A percentile compares a stretch with the other conserved stretches of the same genome.
These are phyloP conservation scores for Aspergillus wentii DNA, from an alignment of 495 filamentous ascomycete genomes.

Conservation along the genomic window DNA sequence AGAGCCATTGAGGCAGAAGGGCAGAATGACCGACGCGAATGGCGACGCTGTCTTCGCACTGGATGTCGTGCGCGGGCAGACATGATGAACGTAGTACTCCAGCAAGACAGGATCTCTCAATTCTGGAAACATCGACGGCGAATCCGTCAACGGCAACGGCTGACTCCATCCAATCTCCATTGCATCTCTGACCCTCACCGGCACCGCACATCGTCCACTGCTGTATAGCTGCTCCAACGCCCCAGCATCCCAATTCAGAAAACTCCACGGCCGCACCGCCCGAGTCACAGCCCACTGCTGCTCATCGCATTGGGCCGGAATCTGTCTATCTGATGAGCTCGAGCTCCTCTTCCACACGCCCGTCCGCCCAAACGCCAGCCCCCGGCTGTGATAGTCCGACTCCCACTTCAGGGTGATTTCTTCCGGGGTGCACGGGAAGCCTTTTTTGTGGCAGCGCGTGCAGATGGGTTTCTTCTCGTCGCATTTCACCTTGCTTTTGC, in stretches of 20 bases:
- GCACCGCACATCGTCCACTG: slow-evolving; percentile 19
- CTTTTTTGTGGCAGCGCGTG: slow-evolving; percentile 32
- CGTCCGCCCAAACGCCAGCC: slow-evolving; percentile 39
- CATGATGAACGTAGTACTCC: too few species aligned
- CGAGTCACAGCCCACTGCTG: slow-evolving; percentile 30
- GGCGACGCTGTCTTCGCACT: too few species aligned
- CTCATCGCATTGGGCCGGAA: slow-evolving; percentile 14
- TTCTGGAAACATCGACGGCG: slow-evolving; percentile 29
- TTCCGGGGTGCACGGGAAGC: slow-evolving; percentile 33
- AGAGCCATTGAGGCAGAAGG: slow-evolving; percentile 3
- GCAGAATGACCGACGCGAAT: slow-evolving; percentile 12
- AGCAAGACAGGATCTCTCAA: slow-evolving; percentile 15
- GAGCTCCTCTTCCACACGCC: slow-evolving; percentile 37
- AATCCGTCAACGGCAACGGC: slow-evolving; percentile 7
- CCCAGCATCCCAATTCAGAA: slow-evolving; percentile 31
- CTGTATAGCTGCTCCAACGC: slow-evolving; percentile 25
- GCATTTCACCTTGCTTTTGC: slow-evolving; percentile 38
- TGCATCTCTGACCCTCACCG: neutral
- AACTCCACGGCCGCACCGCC: slow-evolving; percentile 27
- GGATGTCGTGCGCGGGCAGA: too few species aligned
- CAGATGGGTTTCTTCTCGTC: slow-evolving; percentile 40
- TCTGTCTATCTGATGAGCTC: slow-evolving; percentile 1
- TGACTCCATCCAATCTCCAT: neutral
- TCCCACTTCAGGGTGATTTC: slow-evolving; percentile 41
- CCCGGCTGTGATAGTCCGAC: slow-evolving; percentile 39